Percentiles rank a stretch among this genome's conserved stretches.
Evolutionary conservation across 441 rosid species (phyloP).

Genomic region (Pelargonium australe): DNA sequence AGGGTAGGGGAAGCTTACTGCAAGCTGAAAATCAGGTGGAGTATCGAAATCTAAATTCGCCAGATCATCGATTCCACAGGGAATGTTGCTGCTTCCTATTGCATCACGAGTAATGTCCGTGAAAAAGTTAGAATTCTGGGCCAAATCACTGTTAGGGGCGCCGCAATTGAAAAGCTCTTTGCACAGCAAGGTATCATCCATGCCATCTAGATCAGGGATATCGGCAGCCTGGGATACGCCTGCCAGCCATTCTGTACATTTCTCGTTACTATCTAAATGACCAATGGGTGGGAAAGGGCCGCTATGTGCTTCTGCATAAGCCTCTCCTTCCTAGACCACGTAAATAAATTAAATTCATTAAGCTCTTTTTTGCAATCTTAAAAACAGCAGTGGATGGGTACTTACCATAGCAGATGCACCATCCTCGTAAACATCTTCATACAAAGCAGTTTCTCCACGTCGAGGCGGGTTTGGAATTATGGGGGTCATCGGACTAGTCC

Average conservation of each 20-base stretch:
- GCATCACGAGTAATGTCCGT: constrained; percentile 17
- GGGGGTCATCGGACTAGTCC: constrained; percentile 62
- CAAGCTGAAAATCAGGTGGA: constrained; percentile 57
- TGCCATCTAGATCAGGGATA: constrained; percentile 22
- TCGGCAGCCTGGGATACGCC: too few species aligned
- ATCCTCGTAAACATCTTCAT: constrained; percentile 38
- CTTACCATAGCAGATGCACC: constrained; percentile 25
- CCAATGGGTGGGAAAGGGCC: too few species aligned
- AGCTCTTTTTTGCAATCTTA: too few species aligned
- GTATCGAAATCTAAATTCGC: constrained; percentile 61
- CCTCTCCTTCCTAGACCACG: too few species aligned
- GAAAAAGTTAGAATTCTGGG: constrained; percentile 19
- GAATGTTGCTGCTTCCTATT: constrained; percentile 18
- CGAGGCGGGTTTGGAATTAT: constrained; percentile 55
- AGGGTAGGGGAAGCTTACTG: constrained; percentile 33
- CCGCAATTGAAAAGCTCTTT: constrained; percentile 36
- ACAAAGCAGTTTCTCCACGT: constrained; percentile 23
- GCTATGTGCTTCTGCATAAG: too few species aligned
- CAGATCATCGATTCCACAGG: constrained; percentile 45
- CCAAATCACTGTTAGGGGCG: constrained; percentile 27
- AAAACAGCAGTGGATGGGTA: too few species aligned
- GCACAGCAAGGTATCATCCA: constrained; percentile 46
- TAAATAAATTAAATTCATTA: too few species aligned
- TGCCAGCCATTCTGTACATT: too few species aligned
- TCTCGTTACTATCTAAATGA: too few species aligned